These are phyloP conservation scores for Arabis hirsuta DNA, from an alignment of 345 rosid species.

Conservation along the genomic window DNA sequence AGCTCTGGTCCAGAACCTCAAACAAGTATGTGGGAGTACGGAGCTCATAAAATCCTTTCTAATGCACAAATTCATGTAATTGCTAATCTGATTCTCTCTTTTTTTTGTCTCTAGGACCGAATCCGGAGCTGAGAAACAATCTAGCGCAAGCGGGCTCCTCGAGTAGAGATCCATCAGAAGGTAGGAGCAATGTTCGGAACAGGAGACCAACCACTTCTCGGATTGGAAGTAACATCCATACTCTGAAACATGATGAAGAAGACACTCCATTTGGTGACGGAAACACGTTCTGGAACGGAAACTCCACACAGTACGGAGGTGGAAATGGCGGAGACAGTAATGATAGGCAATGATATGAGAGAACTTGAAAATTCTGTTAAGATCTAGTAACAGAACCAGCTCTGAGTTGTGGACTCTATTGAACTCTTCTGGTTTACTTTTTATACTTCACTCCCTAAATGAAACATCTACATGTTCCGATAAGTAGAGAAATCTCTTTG, in stretches of 20 bases:
- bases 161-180: conserved; percentile 40
- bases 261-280: conserved; percentile 61
- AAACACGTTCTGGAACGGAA: conserved; percentile 90
- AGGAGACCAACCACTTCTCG: conserved; percentile 54
- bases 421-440: background rate
- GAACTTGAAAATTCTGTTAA: background rate
- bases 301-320: conserved; percentile 80
- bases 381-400: background rate
- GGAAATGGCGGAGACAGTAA: conserved; percentile 45
- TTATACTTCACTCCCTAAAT: background rate
- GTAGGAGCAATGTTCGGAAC: conserved; percentile 47
- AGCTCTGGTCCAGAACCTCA: conserved; percentile 52
- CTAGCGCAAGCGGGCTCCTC: conserved; percentile 41
- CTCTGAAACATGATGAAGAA: conserved; percentile 69
- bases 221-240: conserved; percentile 79
- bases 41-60: conserved; percentile 36
- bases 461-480: background rate
- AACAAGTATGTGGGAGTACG: conserved; percentile 51
- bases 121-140: conserved; percentile 48
- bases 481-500: too few relatives aligned
- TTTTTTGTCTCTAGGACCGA: conserved; percentile 51
- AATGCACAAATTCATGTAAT: conserved; percentile 17
- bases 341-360: conserved; percentile 36
- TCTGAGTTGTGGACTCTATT: background rate
- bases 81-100: conserved; percentile 18